These are phyloP conservation scores for Chondrus crispus DNA, from an alignment of 23 red algal species.

Conservation along the genomic window DNA sequence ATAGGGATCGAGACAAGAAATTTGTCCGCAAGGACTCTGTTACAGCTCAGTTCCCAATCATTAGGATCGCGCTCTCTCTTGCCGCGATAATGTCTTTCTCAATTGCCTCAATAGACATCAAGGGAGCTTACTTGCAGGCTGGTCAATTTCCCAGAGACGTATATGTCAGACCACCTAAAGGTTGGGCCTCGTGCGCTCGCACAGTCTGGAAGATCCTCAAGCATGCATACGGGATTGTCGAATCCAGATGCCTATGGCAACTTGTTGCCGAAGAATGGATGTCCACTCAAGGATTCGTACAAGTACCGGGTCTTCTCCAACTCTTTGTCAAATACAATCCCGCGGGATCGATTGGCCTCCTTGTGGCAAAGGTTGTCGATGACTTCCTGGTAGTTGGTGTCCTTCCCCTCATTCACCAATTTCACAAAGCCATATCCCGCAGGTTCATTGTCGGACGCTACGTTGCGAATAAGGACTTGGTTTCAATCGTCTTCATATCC, in stretches of 20 bases:
- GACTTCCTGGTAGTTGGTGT: background rate
- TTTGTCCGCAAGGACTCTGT: background rate
- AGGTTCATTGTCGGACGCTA: too few relatives aligned
- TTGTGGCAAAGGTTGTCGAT: constrained; percentile 3
- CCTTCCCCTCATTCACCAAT: too few relatives aligned
- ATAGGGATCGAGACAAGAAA: background rate
- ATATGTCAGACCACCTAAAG: background rate
- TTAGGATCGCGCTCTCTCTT: background rate
- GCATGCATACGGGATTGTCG: background rate
- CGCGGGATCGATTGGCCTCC: background rate
- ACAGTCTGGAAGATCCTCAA: background rate
- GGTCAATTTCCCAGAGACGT: background rate
- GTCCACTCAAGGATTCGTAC: background rate
- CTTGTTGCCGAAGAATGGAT: background rate
- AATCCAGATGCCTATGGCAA: background rate
- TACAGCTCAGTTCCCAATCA: background rate
- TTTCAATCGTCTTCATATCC: too few relatives aligned
- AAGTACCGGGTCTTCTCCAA: background rate
- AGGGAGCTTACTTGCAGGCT: background rate
- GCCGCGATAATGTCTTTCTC: background rate
- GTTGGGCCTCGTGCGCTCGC: background rate
- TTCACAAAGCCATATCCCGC: too few relatives aligned
- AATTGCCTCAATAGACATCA: background rate
- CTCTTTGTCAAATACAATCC: background rate
- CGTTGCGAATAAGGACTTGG: too few relatives aligned